Conservation (phyloP, 306 rosid genomes). For the Gillenia trifoliata region DNA sequence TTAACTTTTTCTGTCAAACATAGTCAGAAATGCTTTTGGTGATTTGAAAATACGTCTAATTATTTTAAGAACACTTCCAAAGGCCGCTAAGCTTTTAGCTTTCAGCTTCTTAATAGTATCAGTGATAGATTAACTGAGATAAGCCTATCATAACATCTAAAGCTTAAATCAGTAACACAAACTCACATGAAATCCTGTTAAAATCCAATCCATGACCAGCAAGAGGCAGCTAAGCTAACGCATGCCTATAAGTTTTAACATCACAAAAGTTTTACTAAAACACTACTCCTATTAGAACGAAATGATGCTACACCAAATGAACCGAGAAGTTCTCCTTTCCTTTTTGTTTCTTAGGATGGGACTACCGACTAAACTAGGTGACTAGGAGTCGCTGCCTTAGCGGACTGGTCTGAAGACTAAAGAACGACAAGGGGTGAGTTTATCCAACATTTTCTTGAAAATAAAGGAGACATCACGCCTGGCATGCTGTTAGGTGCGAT, state of each 20-base stretch:
- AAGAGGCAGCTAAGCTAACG: background rate
- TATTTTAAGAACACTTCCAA: no score
- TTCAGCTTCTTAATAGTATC: no score
- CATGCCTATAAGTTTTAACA: no score
- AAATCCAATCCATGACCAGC: background rate
- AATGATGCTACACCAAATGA: background rate
- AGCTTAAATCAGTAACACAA: background rate
- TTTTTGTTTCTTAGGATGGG: background rate
- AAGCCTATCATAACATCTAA: background rate
- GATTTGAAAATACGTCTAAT: no score
- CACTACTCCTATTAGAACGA: background rate
- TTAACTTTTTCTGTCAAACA: no score
- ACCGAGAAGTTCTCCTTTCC: background rate
- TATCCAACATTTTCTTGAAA: background rate
- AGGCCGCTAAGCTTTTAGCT: no score
- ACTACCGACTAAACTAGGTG: background rate
- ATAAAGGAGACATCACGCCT: background rate
- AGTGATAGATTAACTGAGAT: no score
- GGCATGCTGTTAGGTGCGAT: constrained; percentile 30
- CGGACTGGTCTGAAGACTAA: background rate
- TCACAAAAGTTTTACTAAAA: no score
- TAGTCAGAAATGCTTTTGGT: no score
- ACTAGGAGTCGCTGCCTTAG: background rate
- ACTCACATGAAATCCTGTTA: background rate
- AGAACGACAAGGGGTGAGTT: background rate